Base-by-base conservation (phyloP, 2,329 filamentous ascomycete species). In the Trichoderma afroharzianum region DNA sequence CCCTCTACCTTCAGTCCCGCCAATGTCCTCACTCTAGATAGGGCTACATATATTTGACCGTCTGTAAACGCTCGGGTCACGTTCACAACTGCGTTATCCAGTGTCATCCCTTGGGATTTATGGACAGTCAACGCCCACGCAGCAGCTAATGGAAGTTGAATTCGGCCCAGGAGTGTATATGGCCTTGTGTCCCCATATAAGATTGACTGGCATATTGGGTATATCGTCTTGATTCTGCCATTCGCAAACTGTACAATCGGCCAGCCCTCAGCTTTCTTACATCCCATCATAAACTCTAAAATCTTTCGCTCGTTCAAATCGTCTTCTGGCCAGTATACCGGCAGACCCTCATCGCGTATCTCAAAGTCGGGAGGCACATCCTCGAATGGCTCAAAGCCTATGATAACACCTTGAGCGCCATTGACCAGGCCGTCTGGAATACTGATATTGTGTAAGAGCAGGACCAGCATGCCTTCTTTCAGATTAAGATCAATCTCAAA, bases 71-170 rank as follows among this genome's bases (percentile, higher is more conserved):
- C 83, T 6, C 78, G 77, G 0, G 77, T 76, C 6, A 91, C 76
- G 75, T 91, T 80, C 1, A 91, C 87, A 2, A 85, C 82, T 2
- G 88, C 88, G 4, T 83, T 83, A 24, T 90, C 85, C 4, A 92
- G 80, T 1, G 88, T 90, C 82, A 91, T 87, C 3, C 89, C 88
- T 79, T 91, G 88, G 4, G 84, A 84, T 77, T 90, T 91, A 77
- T 92, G 90, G 2, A 90, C 86, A 0, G 85, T 91, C 75, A 91
- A 85, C 0, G 90, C 90, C 87, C 89, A 92, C 0, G 85, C 90
- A 0, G 88, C 82, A 1, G 84, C 79, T 0, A 92, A 81, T 0
- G 90, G 90, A 6, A 92, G 83, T 75, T 91, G 89, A 0, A 88
- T 89, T n/a, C 90, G 82, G 1, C 82, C 81, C 0, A 90, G 76